Base-by-base conservation (phyloP, 1,284 basidiomycete species). In the Mrakiaceae sp. region DNA sequence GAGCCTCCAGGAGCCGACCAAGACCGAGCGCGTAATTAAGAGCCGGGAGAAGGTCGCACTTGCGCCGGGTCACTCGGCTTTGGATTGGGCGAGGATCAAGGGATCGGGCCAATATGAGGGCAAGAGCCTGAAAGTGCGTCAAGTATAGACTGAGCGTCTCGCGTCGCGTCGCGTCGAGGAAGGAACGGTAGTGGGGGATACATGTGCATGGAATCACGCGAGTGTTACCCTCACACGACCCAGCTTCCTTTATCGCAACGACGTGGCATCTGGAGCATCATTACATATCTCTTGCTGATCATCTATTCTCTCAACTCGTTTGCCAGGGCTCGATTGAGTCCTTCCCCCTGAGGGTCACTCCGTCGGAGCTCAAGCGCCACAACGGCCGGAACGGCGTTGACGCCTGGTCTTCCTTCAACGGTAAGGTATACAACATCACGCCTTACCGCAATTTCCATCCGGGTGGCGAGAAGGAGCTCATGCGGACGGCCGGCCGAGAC, bases 381-480 rank as follows among this genome's bases (percentile, higher is more conserved):
- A 85, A 88, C 68, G 42, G 12, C 47, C 10, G 51, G 14, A 58
- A 56, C 50, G 80, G 77, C n/a, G 85, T 88, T 60, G 93, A 98
- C 75, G 93, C 91, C 0, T 98, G 95, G 95, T 85, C 91, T 5
- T 87, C 85, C 0, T 87, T 98, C 77, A 85, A 87, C 69, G 93
- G 93, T 58, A 94, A 90, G 73, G 93, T 98, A 39, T 98, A 98
- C 79, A 97, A 98, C 74, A 88, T 98, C 58, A 95, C 93, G 2
- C 84, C 88, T 0, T 98, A 98, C 75, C 76, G 97, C 5, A 80
- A 85, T 0, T 98, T 87, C 72, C 96, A 98, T 74, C 95, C 95
- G 0, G 95, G 95, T 10, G 96, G 95, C 6, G 90, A 87, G 76
- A 86, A 86, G 70, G 91, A 98, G 73, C 79, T 98, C 52, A 89